A percentile compares a stretch with the other conserved stretches of the same genome.
Conservation (phyloP, 805 yeast species). For the Priceomyces fermenticarens region DNA sequence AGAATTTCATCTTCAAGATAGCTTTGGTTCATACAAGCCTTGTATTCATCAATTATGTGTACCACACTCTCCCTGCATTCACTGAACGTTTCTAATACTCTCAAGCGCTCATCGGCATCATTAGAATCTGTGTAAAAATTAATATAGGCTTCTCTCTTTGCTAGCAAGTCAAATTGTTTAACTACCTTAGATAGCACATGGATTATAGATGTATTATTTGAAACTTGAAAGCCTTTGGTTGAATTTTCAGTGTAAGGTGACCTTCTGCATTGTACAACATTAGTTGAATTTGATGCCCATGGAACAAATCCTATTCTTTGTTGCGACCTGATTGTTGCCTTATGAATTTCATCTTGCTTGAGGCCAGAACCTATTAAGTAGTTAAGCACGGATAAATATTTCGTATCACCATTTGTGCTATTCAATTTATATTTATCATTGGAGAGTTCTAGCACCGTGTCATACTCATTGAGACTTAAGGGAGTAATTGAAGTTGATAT, state of each 20-base stretch:
- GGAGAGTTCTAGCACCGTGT: slow-evolving; percentile 75
- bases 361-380: slow-evolving; percentile 58
- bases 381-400: slow-evolving; percentile 68
- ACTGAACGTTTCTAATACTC: slow-evolving; percentile 46
- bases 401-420: slow-evolving; percentile 36
- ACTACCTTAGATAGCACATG: slow-evolving; percentile 64
- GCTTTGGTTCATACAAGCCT: slow-evolving; percentile 34
- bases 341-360: slow-evolving; percentile 70
- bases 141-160: slow-evolving; percentile 77
- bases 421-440: slow-evolving; percentile 80
- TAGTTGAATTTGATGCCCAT: slow-evolving; percentile 78
- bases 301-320: slow-evolving; percentile 75
- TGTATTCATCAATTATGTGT: slow-evolving; percentile 47
- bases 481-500: slow-evolving; percentile 41
- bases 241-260: slow-evolving; percentile 51
- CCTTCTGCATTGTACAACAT: slow-evolving; percentile 70
- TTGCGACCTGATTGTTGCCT: slow-evolving; percentile 61
- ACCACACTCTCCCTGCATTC: slow-evolving; percentile 49
- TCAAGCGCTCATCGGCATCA: slow-evolving; percentile 36
- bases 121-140: slow-evolving; percentile 64
- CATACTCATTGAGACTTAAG: slow-evolving; percentile 75
- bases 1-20: slow-evolving; percentile 46
- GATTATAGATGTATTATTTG: slow-evolving; percentile 77
- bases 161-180: slow-evolving; percentile 75
- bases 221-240: slow-evolving; percentile 75